A percentile compares a stretch with the other conserved stretches of the same genome.
Evolutionary conservation across 2,329 filamentous ascomycete genomes (phyloP).

Genomic region (Pestalotiopsis sp.): DNA sequence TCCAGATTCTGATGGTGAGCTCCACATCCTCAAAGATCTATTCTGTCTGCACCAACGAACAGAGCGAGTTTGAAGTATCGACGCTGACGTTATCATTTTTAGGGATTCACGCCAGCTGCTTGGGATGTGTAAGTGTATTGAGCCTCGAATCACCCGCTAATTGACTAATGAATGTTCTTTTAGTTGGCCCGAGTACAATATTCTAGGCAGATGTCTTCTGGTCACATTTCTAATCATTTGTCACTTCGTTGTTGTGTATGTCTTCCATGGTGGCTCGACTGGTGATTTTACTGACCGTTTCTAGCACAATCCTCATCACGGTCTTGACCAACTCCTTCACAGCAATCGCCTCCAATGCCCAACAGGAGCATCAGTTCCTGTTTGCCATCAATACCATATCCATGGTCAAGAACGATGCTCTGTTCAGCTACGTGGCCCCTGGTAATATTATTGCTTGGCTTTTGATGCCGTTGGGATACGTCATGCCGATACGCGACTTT

Average conservation of each 20-base stretch:
- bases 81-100: not conserved
- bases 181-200: slow-evolving; percentile 74
- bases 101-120: slow-evolving; percentile 87
- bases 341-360: slow-evolving; percentile 89
- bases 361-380: slow-evolving; percentile 88
- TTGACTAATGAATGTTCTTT: not conserved
- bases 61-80: not conserved
- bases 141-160: not conserved
- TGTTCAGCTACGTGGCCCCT: slow-evolving; percentile 92
- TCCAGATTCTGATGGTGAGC: slow-evolving; percentile 79
- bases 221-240: slow-evolving; percentile 89
- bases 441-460: slow-evolving; percentile 92
- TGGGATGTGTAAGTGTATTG: slow-evolving; percentile 73
- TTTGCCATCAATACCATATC: slow-evolving; percentile 97
- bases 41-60: not conserved
- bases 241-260: slow-evolving; percentile 84
- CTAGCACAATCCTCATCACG: slow-evolving; percentile 83
- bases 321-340: slow-evolving; percentile 98
- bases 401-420: slow-evolving; percentile 96
- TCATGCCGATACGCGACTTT: slow-evolving; percentile 79
- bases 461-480: slow-evolving; percentile 78
- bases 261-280: not conserved
- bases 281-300: not conserved
- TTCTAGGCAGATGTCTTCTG: slow-evolving; percentile 75
- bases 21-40: not conserved